Base-by-base conservation (phyloP, 2,329 filamentous ascomycete species). In the Lasiodiplodia sp. region DNA sequence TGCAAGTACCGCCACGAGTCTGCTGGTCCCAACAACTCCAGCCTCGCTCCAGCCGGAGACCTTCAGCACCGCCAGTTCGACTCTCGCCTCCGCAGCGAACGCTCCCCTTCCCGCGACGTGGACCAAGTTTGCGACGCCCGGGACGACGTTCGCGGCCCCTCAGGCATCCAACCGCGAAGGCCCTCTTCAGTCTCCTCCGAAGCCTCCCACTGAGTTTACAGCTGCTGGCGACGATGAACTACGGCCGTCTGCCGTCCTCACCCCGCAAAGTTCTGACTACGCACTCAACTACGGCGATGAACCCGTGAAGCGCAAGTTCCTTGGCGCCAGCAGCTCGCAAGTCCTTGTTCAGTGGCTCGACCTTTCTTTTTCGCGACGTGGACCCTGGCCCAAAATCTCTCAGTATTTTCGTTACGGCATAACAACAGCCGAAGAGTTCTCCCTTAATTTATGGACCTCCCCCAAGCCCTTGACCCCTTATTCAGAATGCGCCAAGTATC, bases 281-380 rank as follows among this genome's bases (percentile, higher is more conserved):
- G 38, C 47, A 51, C 31, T 67, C 23, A 58, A 51, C 23, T 40
- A 60, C 47, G 65, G 65, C 65, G n/a, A 67, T 40, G n/a, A 57
- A 38, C 53, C 53, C 55, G 40, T 47, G 47, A 37, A 28, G 28
- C 65, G 53, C 65, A 71, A 70, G 16, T 71, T 68, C 21, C 58
- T 70, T 38, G 68, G 68, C 23, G 64, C 70, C n/a, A 71, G 66
- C 55, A 71, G 70, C 47, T 37, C 68, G 4, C 66, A 70, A 56
- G 66, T 69, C 8, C 69, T 69, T 47, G 56, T 69, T 2, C 68
- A 71, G 51, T 70, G 70, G 70, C 47, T 70, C 40, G 52, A 68
- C 23, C 34, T 70, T 28, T 52, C 65, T 25, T 68, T 67, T 55
- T 49, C 69, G 37, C 68, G 55, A 18, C 56, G 64, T 12, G 65